These are phyloP conservation scores for Ceratocystis alfenasii DNA, from an alignment of 2,329 filamentous ascomycete species.

Conservation along the genomic window DNA sequence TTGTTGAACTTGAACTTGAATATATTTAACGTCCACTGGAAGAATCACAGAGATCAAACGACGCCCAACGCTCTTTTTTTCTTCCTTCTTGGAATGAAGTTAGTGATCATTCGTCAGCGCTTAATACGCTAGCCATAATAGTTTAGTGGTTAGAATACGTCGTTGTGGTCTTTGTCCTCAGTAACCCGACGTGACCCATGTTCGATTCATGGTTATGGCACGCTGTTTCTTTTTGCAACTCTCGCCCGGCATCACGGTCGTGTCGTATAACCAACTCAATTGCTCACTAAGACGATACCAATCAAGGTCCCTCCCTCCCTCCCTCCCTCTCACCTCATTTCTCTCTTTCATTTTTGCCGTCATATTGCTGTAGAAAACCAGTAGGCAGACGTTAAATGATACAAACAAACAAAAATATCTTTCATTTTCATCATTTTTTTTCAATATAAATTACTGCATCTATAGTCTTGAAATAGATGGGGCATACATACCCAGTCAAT, in stretches of 20 bases:
- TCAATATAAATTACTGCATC: constrained; percentile 11
- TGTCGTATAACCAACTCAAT: too few species aligned
- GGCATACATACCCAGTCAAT: constrained; percentile 13
- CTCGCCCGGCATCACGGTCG: too few species aligned
- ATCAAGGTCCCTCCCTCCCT: too few species aligned
- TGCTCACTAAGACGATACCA: too few species aligned
- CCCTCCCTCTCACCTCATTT: too few species aligned
- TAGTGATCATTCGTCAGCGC: rapidly evolving
- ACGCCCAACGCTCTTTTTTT: background rate
- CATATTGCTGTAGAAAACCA: too few species aligned
- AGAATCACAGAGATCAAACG: too few species aligned
- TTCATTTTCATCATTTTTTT: background rate
- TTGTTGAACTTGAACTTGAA: too few species aligned
- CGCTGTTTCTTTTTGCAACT: background rate
- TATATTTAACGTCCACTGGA: background rate
- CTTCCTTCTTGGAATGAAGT: background rate
- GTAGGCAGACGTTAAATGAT: too few species aligned
- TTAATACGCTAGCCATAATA: constrained; percentile 17
- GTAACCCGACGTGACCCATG: constrained; percentile 21
- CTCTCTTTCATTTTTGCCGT: background rate
- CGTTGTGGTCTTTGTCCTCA: constrained; percentile 15
- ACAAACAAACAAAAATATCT: background rate
- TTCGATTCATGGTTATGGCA: constrained; percentile 22
- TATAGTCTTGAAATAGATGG: constrained; percentile 10
- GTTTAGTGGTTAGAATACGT: constrained; percentile 21